Evolutionary conservation across 192 early-diverging fungal genomes (phyloP).

Genomic region (Mortierella claussenii): DNA sequence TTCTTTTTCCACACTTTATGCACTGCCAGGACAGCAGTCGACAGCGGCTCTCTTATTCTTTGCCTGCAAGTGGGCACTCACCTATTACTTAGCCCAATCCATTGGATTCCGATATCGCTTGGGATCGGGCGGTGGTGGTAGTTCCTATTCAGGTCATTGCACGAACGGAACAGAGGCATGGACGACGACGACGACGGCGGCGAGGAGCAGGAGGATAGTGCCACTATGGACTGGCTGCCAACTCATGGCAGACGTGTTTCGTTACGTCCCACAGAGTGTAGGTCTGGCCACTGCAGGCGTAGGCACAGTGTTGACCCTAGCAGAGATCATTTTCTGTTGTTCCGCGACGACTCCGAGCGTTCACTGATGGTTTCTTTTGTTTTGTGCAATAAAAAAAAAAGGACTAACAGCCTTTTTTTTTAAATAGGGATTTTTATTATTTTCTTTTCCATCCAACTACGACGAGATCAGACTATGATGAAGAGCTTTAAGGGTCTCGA

Average conservation of each 20-base stretch:
- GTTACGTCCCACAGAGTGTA: conserved; percentile 25
- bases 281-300: conserved; percentile 34
- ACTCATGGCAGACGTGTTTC: conserved; percentile 24
- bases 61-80: conserved; percentile 45
- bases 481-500: conserved; percentile 54
- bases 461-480: conserved; percentile 55
- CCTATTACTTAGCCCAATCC: conserved; percentile 28
- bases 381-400: no score
- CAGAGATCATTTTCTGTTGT: conserved; percentile 31
- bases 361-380: no score
- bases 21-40: no score
- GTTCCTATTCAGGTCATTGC: not conserved
- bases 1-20: no score
- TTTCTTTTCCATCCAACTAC: not conserved
- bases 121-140: conserved; percentile 3
- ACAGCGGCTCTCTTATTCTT: conserved; percentile 41
- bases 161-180: not conserved
- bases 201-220: not conserved
- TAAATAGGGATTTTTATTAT: no score
- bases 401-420: no score
- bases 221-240: conserved; percentile 2
- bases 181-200: no score
- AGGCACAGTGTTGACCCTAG: conserved; percentile 32
- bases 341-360: no score
- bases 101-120: not conserved